Evolutionary conservation across 495 filamentous ascomycete genomes (phyloP), one percentile per base, ranked within the genome.

Genomic region (Hypoxylon fuscum): DNA sequence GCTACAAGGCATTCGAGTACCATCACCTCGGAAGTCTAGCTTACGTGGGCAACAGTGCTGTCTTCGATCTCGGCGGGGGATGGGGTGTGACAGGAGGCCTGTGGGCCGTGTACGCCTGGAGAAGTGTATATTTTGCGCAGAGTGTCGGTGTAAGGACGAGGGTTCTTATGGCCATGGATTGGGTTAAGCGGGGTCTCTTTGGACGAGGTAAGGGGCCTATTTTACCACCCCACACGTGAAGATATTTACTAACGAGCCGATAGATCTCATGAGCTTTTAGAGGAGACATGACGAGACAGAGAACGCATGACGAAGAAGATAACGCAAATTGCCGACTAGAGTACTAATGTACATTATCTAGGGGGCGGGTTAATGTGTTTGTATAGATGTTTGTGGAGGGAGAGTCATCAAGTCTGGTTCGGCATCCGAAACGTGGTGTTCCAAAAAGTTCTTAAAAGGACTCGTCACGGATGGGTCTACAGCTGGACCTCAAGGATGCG

Each of bases 1-100:
- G 96, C 27, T 98, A 96, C 77, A 96, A 93, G 74, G 92, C 95
- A 1, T 99, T 99, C 73, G 89, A 93, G 75, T 99, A 99, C 67
- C 87, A 83, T 66, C 93, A 99, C 66, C 77, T 98, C 15, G 96
- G 96, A 21, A 95, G 88, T 61, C 73, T 99, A 70, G 96, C 96
- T 27, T 99, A 99, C 65, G 88, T 99, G 41, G 96, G 96, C 15
- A 99, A 99, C 71, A 88, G 90, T 18, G 96, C 96, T 2, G 88
- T 99, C 37, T 97, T 99, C 67, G 96, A 99, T 68, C 81, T 91
- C 27, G 82, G 82, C 2, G 64, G 75, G 29, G 96, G 93, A 0
- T 80, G 90, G 81, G 90, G 81, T 54, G 82, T 96, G 55, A 85
- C 83, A 0, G 96, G 96, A 21, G 96, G 96, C 1, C 72, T 99